phyloP scores from a whole-genome alignment of 371 early-diverging fungal genomes.

The Zychaea mexicana region DNA sequence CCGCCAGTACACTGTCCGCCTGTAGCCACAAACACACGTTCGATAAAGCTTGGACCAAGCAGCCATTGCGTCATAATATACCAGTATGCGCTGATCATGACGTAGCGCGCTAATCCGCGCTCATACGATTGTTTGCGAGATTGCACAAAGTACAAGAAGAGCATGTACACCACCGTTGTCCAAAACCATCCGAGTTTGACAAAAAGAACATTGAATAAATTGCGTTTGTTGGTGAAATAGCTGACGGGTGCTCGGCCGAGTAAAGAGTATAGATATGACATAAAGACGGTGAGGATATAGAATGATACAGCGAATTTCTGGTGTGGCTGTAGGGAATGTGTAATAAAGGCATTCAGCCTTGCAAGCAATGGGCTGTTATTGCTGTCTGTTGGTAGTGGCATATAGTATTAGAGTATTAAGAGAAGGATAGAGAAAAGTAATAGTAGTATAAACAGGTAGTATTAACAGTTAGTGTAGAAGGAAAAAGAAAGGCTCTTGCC shows the following conservation, averaged over 20 bases:
- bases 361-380: neutral
- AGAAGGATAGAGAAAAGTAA: no score
- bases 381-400: neutral
- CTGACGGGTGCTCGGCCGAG: slow-evolving; percentile 34
- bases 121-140: slow-evolving; percentile 17
- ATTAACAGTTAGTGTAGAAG: no score
- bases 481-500: no score
- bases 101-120: slow-evolving; percentile 54
- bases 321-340: slow-evolving; percentile 30
- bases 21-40: slow-evolving; percentile 72
- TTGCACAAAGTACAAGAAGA: slow-evolving; percentile 31
- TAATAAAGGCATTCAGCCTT: neutral
- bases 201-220: slow-evolving; percentile 75
- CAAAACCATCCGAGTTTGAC: slow-evolving; percentile 90
- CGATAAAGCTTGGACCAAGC: slow-evolving; percentile 81
- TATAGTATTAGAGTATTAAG: no score
- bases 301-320: slow-evolving; percentile 26
- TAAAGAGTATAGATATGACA: slow-evolving; percentile 29
- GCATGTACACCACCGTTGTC: slow-evolving; percentile 62
- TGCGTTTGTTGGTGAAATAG: slow-evolving; percentile 72
- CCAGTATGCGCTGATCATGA: slow-evolving; percentile 81
- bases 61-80: slow-evolving; percentile 81
- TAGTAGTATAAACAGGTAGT: no score
- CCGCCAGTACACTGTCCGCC: slow-evolving; percentile 63
- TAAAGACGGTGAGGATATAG: slow-evolving; percentile 28